Base-by-base conservation (phyloP, 441 rosid species). In the Erodium texanum region DNA sequence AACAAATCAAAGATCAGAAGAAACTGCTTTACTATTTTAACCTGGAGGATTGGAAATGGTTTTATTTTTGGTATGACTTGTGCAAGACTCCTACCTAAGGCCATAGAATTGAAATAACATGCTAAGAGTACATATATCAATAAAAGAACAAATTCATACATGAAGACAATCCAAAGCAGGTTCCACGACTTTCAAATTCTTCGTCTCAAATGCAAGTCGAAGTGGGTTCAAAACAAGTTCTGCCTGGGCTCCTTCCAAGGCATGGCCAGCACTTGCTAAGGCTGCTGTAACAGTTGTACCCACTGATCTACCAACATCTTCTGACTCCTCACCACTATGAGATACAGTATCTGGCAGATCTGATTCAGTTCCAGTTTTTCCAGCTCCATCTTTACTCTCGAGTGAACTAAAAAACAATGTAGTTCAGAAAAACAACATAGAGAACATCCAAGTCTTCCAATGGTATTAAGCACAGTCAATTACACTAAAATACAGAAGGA, bases 91-190 rank as follows among this genome's bases (percentile, higher is more conserved):
- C 18, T 32, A 16, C 0, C 36, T 0, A 65, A 68, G 64, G 22
- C 61, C 41, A 62, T 48, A 64, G 7, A 32, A 45, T 32, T 6
- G n/a, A 68, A 58, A 56, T 56, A 7, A 16, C 45, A 52, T 14
- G 52, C 14, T 56, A 64, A 8, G 67, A 71, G 38, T 54, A 27
- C 54, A 32, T 29, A 32, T 29, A 68, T 36, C 36, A 68, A 1
- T n/a, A 66, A 34, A 52, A 2, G 54, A 69, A 75, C 69, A 58
- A 69, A 19, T 58, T 20, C 93, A 61, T 89, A 94, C 99, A 87
- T 94, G 99, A 78, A 92, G 94, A 82, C 98, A 94, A 82, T 94
- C 99, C 89, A 94, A 82, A 67, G 99, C 98, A 81, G 94, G 87
- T 79, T 94, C 98, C 65, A 90, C 71, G 75, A 94, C 76, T 77